Conservation (phyloP, 129 eudicot genomes). For the Erigeron canadensis region DNA sequence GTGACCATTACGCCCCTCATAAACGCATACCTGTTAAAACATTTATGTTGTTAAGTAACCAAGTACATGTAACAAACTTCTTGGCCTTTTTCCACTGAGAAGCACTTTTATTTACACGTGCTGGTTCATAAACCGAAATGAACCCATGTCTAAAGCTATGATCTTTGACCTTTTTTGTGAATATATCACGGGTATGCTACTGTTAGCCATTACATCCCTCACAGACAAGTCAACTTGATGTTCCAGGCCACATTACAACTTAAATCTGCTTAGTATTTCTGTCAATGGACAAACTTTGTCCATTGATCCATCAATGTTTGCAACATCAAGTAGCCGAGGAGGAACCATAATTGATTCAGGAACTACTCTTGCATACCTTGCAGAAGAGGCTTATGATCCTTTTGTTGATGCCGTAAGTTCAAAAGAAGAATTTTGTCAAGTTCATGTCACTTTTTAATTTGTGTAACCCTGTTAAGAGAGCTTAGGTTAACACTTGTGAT, state of each 20-base stretch:
- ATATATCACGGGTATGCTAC: background rate
- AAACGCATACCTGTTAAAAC: background rate
- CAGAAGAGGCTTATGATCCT: conserved; percentile 86
- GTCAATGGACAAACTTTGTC: conserved; percentile 74
- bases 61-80: background rate
- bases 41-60: background rate
- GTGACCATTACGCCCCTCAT: conserved; percentile 5
- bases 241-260: conserved; percentile 88
- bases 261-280: conserved; percentile 76
- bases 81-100: no score
- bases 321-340: conserved; percentile 72
- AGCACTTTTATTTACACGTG: background rate
- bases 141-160: conserved; percentile 18
- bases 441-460: background rate
- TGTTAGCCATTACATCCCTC: background rate
- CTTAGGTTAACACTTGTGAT: conserved; percentile 12
- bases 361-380: conserved; percentile 94
- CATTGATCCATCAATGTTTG: conserved; percentile 66
- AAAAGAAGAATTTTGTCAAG: conserved; percentile 2
- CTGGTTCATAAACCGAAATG: conserved; percentile 9
- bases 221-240: conserved; percentile 14
- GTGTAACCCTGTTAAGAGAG: background rate
- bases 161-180: conserved; percentile 9
- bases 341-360: conserved; percentile 99
- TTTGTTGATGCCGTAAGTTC: conserved; percentile 77